Evolutionary conservation across 768 basidiomycete genomes (phyloP), one percentile per base, ranked within the genome.

Genomic region (Auricularia heimuer): DNA sequence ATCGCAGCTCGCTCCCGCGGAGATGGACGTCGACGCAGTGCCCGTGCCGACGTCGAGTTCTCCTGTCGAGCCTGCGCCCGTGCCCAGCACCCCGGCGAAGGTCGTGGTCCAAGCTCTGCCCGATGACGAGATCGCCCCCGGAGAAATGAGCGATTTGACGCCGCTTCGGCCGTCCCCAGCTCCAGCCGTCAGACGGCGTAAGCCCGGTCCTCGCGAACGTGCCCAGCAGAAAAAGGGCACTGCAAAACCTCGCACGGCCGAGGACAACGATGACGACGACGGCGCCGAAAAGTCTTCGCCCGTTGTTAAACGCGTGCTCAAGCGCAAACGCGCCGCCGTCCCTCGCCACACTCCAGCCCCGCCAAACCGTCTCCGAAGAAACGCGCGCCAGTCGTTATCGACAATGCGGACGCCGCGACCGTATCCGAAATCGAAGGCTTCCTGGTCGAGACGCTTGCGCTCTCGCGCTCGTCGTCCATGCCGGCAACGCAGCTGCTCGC

Each of bases 381-480:
- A 18, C 56, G 56, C 56, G 56, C 24, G 34, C 12, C 56, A 8
- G 56, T 14, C 24, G 54, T n/a, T 7, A 60, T 60, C 34, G 16
- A n/a, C 8, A 24, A 24, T 7, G 29, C 24, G 11, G 56, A 29
- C 77, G 4, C 69, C 77, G 35, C 82, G 82, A 0, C 81, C 10
- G 78, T 79, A 65, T 69, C 71, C 0, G 84, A 86, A 68, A 72
- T 88, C 29, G 80, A 80, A 62, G 88, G 88, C 2, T 81, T 89
- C 82, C 74, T 90, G 1, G 82, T 90, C 67, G 87, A 89, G 76
- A 80, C 81, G 44, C 79, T 90, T 73, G 88, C 87, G 12, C 81
- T 82, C n/a, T 86, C 88, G 3, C 83, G 89, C 24, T 87, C 88
- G 21, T 87, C 87, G 0, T 85, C 85, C 21, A 75, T 89, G 67